phyloP scores from a whole-genome alignment of 2,329 filamentous ascomycete species.

The Colletotrichum tabaci region DNA sequence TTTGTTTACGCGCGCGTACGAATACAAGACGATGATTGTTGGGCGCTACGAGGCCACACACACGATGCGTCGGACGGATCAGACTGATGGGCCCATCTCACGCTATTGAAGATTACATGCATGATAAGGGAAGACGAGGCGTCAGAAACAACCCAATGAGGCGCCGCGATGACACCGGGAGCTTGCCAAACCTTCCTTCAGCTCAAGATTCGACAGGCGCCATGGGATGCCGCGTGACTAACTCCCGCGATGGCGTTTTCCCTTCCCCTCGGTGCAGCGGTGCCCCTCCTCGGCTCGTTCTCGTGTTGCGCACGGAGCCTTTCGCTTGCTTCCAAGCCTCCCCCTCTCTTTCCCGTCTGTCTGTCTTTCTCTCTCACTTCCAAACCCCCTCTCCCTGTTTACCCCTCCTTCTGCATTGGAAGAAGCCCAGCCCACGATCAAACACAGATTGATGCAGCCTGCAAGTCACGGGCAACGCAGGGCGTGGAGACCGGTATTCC shows the following conservation, averaged over 20 bases:
- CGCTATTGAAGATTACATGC: constrained; percentile 39
- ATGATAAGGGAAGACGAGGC: constrained; percentile 26
- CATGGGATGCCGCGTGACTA: constrained; percentile 30
- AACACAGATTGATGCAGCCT: constrained; percentile 1
- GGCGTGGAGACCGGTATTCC: not conserved
- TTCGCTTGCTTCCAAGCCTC: not conserved
- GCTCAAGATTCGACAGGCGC: constrained; percentile 18
- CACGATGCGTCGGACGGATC: constrained; percentile 19
- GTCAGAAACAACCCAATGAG: constrained; percentile 38
- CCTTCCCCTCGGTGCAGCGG: constrained; percentile 4
- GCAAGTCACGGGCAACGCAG: constrained; percentile 4
- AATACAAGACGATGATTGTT: constrained; percentile 15
- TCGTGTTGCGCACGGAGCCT: constrained; percentile 22
- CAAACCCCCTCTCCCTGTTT: not conserved
- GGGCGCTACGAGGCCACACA: constrained; percentile 19
- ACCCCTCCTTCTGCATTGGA: not conserved
- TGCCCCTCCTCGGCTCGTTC: constrained; percentile 25
- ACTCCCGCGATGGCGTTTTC: constrained; percentile 37
- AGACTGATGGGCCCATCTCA: constrained; percentile 24
- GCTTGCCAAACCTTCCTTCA: constrained; percentile 30
- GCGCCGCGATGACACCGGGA: constrained; percentile 13
- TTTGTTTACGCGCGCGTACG: constrained; percentile 36
- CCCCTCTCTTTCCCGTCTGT: constrained; percentile 3
- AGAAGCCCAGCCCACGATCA: constrained; percentile 17
- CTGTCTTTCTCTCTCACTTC: too few species aligned